A percentile compares a stretch with the other conserved stretches of the same genome.
phyloP scores from a whole-genome alignment of 176 grass and related monocot genomes.

The Oryza brachyantha region DNA sequence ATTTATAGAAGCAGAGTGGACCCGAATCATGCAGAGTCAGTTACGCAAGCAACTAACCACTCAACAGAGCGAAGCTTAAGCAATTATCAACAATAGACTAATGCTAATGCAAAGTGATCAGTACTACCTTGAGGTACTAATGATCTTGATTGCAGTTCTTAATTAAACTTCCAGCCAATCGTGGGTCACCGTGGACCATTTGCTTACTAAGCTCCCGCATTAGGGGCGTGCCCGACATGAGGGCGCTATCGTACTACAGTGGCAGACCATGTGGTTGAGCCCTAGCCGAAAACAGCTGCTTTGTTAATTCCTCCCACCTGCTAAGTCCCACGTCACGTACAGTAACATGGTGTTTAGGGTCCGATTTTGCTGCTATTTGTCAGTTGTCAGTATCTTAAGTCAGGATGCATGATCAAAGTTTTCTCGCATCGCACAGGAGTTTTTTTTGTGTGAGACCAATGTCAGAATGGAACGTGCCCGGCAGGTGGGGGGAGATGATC shows the following conservation, averaged over 20 bases:
- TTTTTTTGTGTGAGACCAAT: background rate
- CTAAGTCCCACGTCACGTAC: background rate
- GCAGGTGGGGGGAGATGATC: background rate
- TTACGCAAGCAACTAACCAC: background rate
- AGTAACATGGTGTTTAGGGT: background rate
- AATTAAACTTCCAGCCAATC: background rate
- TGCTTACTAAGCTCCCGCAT: background rate
- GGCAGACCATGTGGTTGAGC: slow-evolving; percentile 24
- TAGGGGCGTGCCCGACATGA: background rate
- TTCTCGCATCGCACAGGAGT: slow-evolving; percentile 9
- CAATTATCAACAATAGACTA: background rate
- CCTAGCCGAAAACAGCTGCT: slow-evolving; percentile 17
- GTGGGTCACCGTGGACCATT: background rate
- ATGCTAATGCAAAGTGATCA: slow-evolving; percentile 20
- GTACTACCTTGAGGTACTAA: background rate
- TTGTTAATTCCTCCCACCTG: slow-evolving; percentile 33
- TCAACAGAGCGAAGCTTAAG: background rate
- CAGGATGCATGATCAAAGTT: background rate
- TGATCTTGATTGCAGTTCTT: slow-evolving; percentile 10
- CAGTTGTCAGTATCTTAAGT: background rate
- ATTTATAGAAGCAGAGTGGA: background rate
- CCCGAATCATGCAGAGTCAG: slow-evolving; percentile 1
- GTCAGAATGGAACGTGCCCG: slow-evolving; percentile 12
- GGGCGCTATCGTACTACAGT: slow-evolving; percentile 30
- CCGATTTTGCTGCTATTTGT: background rate